Conservation (phyloP, 495 filamentous ascomycete species). For the Neurospora sp. region DNA sequence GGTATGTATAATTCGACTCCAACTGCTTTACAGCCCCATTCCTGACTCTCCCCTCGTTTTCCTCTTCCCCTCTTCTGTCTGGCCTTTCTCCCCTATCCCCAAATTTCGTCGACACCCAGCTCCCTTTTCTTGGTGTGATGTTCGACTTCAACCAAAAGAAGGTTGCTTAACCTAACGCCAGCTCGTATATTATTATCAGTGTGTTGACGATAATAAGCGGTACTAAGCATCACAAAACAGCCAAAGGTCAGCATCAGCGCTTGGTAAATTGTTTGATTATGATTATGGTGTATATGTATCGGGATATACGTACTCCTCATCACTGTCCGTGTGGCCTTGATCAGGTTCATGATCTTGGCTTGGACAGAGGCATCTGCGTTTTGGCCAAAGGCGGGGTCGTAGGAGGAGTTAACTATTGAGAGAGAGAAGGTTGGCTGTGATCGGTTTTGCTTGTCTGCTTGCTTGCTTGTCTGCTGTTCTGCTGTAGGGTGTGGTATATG, state of each 20-base stretch:
- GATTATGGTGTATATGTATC: conserved; percentile 8
- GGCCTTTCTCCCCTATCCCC: neutral
- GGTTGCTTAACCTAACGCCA: conserved; percentile 64
- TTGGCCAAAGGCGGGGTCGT: conserved; percentile 67
- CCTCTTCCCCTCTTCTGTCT: neutral
- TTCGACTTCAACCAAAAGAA: neutral
- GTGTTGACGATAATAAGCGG: conserved; percentile 89
- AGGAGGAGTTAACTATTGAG: conserved; percentile 59
- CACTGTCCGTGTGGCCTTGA: conserved; percentile 59
- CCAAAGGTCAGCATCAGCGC: no score
- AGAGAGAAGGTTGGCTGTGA: neutral
- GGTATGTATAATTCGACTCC: neutral
- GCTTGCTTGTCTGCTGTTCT: neutral
- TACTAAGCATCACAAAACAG: conserved; percentile 42
- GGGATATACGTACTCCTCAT: conserved; percentile 68
- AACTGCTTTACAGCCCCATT: neutral
- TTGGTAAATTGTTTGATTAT: no score
- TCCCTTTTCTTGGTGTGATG: neutral
- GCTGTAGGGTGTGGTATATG: neutral
- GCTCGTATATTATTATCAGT: conserved; percentile 78
- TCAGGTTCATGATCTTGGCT: conserved; percentile 76
- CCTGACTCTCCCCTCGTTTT: neutral
- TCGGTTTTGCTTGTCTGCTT: neutral
- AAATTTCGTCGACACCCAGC: neutral
- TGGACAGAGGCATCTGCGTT: conserved; percentile 69